Base-by-base conservation (phyloP, 164 flowering plant species). In the Vitis labrusca region DNA sequence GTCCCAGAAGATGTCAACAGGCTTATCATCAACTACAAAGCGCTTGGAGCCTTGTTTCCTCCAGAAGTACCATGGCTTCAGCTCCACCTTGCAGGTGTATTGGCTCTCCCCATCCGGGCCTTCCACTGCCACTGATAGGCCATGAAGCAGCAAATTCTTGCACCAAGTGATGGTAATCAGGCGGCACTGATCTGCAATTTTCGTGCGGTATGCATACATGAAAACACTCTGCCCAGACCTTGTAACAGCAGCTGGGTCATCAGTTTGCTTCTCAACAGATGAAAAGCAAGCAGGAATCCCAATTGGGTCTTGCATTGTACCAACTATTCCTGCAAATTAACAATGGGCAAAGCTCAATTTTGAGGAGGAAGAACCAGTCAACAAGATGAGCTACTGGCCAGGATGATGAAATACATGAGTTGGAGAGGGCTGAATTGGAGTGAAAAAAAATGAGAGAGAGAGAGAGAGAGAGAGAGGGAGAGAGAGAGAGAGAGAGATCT, bases 61-160 rank as follows among this genome's bases (percentile, higher is more conserved):
- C 94, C 91, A 88, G 67, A 89, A 89, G 64, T 76, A 77, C 91
- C 90, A 89, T 2, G 91, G 90, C 77, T 86, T 85, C 49, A 89
- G 86, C 84, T 88, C 94, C 8, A 89, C 78, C 68, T 85, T 89
- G 88, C 86, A 89, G 67, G 63, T 79, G 53, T 77, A 75, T 62
- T 83, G 83, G 59, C n/a, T 69, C 27, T 72, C 86, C 3, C 81
- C 86, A 0, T 77, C 77, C 2, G 73, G 67, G 6, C 87, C 88
- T 59, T 82, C 85, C 2, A 90, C 73, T 10, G 90, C 82, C 10
- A 92, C 77, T 3, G 92, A 85, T 1, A 92, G 81, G 61, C 93
- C 91, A 68, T 83, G 93, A 54, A 86, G 87, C 23, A 90, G 54
- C 59, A 87, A 64, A 63, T 85, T 89, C 81, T 85, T 87, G 84